Evolutionary conservation across 345 rosid genomes (phyloP).

Genomic region (Arabis alpina): DNA sequence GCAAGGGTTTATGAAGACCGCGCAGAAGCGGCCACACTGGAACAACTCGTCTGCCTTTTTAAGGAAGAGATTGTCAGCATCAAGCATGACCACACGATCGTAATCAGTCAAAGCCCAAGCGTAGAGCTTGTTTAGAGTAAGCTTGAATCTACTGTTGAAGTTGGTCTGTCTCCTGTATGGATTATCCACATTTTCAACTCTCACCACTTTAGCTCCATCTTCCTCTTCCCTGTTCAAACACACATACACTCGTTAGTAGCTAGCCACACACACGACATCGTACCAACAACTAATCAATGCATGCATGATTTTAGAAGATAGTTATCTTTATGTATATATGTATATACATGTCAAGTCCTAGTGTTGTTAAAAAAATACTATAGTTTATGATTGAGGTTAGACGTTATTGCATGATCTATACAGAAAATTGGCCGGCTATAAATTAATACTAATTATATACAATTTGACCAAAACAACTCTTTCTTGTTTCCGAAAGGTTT

Average conservation of each 20-base stretch:
- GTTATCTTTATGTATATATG: background rate
- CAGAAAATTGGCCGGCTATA: constrained; percentile 19
- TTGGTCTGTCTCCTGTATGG: constrained; percentile 69
- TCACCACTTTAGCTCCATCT: constrained; percentile 88
- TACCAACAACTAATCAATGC: constrained; percentile 21
- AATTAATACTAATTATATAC: background rate
- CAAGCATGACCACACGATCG: constrained; percentile 93
- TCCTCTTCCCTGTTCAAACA: constrained; percentile 65
- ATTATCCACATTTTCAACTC: constrained; percentile 86
- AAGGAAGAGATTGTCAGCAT: constrained; percentile 88
- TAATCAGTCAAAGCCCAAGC: constrained; percentile 91
- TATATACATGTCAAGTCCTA: background rate
- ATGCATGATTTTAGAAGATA: background rate
- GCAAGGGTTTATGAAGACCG: constrained; percentile 96
- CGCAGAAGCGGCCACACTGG: constrained; percentile 96
- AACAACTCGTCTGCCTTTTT: constrained; percentile 86
- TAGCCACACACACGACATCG: no score
- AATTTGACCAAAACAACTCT: constrained; percentile 23
- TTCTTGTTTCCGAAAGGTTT: constrained; percentile 24
- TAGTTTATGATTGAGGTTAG: constrained; percentile 6
- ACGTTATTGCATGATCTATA: constrained; percentile 22
- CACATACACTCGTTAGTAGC: background rate
- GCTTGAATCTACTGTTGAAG: constrained; percentile 78
- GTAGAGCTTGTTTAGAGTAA: constrained; percentile 88
- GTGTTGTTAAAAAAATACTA: background rate